Conservation (phyloP, 148 eudicot genomes). For the Silene uniflora region DNA sequence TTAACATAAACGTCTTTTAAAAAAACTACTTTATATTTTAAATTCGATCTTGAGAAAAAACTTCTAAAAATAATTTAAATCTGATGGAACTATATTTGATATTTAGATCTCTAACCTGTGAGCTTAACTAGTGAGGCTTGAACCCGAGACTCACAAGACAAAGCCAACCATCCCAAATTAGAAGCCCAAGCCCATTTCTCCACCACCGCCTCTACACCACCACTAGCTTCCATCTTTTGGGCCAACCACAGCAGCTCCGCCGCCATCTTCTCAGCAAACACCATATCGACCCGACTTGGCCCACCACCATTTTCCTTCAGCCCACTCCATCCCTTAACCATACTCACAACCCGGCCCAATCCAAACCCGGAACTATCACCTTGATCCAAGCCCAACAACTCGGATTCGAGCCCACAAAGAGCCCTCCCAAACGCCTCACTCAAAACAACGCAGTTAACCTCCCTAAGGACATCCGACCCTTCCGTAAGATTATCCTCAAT, state of each 20-base stretch:
- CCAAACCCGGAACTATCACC: conserved; percentile 3
- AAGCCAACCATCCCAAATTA: conserved; percentile 56
- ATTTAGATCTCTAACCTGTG: conserved; percentile 38
- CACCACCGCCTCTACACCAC: conserved; percentile 54
- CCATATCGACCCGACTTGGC: background rate
- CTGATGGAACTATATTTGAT: background rate
- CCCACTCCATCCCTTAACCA: conserved; percentile 33
- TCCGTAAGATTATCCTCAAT: conserved; percentile 57
- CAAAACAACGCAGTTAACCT: conserved; percentile 48
- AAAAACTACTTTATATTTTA: too few relatives aligned
- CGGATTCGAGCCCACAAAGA: conserved; percentile 43
- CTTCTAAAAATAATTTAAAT: too few relatives aligned
- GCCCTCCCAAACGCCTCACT: conserved; percentile 50
- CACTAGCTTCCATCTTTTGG: conserved; percentile 58
- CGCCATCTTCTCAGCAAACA: conserved; percentile 61
- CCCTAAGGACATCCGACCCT: conserved; percentile 31
- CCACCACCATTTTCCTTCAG: conserved; percentile 6
- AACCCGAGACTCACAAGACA: conserved; percentile 57
- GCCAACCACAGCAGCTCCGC: conserved; percentile 79
- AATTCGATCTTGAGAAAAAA: too few relatives aligned
- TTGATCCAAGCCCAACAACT: conserved; percentile 18
- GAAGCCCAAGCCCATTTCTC: conserved; percentile 56
- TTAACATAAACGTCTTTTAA: too few relatives aligned
- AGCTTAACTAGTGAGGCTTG: conserved; percentile 72
- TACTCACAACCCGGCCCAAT: conserved; percentile 31